Conservation (phyloP, 2,329 filamentous ascomycete genomes). For the Seiridium unicorne region DNA sequence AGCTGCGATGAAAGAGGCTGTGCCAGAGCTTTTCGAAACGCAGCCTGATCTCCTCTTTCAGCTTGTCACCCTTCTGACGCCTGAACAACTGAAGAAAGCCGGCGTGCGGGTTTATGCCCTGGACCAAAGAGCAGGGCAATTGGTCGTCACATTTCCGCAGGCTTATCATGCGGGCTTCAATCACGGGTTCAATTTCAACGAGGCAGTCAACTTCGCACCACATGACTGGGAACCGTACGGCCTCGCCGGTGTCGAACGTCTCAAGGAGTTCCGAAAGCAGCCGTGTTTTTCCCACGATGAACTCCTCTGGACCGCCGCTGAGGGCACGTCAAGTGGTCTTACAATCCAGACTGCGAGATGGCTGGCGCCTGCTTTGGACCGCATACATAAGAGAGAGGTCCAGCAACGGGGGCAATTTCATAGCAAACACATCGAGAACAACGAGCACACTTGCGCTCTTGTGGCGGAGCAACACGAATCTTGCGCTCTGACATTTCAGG, state of each 20-base stretch:
- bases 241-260: slow-evolving; percentile 77
- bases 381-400: slow-evolving; percentile 73
- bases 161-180: slow-evolving; percentile 99
- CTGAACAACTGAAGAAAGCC: slow-evolving; percentile 88
- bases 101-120: slow-evolving; percentile 90
- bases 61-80: slow-evolving; percentile 91
- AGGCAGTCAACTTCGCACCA: slow-evolving; percentile 97
- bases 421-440: slow-evolving; percentile 57
- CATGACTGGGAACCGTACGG: slow-evolving; percentile 94
- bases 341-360: slow-evolving; percentile 91
- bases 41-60: slow-evolving; percentile 96
- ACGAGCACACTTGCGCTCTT: slow-evolving; percentile 54
- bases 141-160: slow-evolving; percentile 94
- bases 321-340: slow-evolving; percentile 65
- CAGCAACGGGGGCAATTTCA: slow-evolving; percentile 67
- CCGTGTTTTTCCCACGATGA: slow-evolving; percentile 98
- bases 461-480: slow-evolving; percentile 44
- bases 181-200: slow-evolving; percentile 98
- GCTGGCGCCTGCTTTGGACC: slow-evolving; percentile 82
- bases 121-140: slow-evolving; percentile 94
- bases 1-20: slow-evolving; percentile 88
- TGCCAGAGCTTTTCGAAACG: slow-evolving; percentile 94
- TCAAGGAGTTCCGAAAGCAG: slow-evolving; percentile 85
- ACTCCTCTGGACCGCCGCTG: slow-evolving; percentile 84
- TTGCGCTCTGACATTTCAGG: slow-evolving; percentile 60